A percentile compares a stretch with the other conserved stretches of the same genome.
Evolutionary conservation across 176 grass and related monocot genomes (phyloP).

Genomic region (Microstegium vimineum): DNA sequence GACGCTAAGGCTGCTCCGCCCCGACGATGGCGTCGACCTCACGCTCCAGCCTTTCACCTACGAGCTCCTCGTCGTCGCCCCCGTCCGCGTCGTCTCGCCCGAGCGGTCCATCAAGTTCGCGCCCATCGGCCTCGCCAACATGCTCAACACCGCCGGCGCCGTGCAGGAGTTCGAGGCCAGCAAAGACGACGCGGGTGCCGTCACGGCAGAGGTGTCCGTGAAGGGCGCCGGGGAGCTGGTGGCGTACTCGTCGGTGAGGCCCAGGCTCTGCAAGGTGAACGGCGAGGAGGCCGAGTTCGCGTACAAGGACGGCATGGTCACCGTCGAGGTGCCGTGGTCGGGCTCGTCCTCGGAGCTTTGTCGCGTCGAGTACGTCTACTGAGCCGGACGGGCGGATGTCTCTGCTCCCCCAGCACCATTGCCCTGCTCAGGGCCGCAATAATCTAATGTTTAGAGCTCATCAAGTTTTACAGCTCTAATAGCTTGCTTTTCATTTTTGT

Average conservation of each 20-base stretch:
- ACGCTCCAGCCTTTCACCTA: slow-evolving; percentile 66
- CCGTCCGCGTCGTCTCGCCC: slow-evolving; percentile 32
- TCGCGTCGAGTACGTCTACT: slow-evolving; percentile 62
- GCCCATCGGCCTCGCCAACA: slow-evolving; percentile 77
- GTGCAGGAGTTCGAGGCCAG: slow-evolving; percentile 46
- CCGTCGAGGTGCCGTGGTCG: slow-evolving; percentile 61
- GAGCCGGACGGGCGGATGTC: neutral
- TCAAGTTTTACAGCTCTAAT: neutral
- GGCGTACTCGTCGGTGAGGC: slow-evolving; percentile 64
- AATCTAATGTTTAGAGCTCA: neutral
- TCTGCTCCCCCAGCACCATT: neutral
- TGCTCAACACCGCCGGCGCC: slow-evolving; percentile 80
- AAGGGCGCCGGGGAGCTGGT: slow-evolving; percentile 73
- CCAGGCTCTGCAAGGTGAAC: slow-evolving; percentile 52
- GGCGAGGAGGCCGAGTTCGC: slow-evolving; percentile 43
- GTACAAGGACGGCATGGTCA: slow-evolving; percentile 52
- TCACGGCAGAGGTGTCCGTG: slow-evolving; percentile 37
- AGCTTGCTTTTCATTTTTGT: neutral
- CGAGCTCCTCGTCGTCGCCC: slow-evolving; percentile 84
- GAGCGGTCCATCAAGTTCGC: slow-evolving; percentile 38
- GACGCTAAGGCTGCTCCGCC: slow-evolving; percentile 46
- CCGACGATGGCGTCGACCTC: slow-evolving; percentile 50
- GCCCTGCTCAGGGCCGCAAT: neutral
- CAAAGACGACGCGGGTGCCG: neutral
- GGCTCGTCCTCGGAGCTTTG: slow-evolving; percentile 56